Evolutionary conservation across 306 rosid genomes (phyloP).

Genomic region (Cucumis hystrix): DNA sequence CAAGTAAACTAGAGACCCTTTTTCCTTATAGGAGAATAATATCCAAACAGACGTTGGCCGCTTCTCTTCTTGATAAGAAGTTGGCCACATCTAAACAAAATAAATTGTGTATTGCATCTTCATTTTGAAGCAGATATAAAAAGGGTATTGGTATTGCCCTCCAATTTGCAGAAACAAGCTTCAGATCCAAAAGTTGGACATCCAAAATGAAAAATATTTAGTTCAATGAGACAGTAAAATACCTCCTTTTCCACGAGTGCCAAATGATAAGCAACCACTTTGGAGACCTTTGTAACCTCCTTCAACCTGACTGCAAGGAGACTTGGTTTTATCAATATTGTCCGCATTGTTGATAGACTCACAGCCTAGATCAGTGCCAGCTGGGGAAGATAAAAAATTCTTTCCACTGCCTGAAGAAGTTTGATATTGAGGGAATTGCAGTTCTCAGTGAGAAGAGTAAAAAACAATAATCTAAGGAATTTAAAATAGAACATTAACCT

Average conservation of each 20-base stretch:
- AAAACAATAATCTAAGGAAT: background rate
- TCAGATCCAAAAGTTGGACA: background rate
- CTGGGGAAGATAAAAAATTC: slow-evolving; percentile 13
- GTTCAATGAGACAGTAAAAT: slow-evolving; percentile 6
- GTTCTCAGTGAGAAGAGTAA: background rate
- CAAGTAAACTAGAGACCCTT: background rate
- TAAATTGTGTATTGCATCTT: background rate
- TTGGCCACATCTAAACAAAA: background rate
- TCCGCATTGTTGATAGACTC: slow-evolving; percentile 20
- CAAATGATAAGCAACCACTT: slow-evolving; percentile 46
- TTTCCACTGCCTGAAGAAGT: slow-evolving; percentile 24
- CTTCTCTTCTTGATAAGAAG: too few species aligned
- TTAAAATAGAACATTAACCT: slow-evolving; percentile 32
- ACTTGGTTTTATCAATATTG: slow-evolving; percentile 5
- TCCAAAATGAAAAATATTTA: background rate
- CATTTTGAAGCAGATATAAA: background rate
- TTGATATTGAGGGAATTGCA: slow-evolving; percentile 11
- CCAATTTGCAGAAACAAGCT: background rate
- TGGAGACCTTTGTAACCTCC: slow-evolving; percentile 15
- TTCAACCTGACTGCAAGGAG: slow-evolving; percentile 13
- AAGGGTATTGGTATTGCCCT: background rate
- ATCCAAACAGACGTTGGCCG: background rate
- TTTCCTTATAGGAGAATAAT: background rate
- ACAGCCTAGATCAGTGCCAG: slow-evolving; percentile 35
- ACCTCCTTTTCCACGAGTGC: slow-evolving; percentile 71